Base-by-base conservation (phyloP, 1,284 basidiomycete species). In the Pseudozyma sp. region DNA sequence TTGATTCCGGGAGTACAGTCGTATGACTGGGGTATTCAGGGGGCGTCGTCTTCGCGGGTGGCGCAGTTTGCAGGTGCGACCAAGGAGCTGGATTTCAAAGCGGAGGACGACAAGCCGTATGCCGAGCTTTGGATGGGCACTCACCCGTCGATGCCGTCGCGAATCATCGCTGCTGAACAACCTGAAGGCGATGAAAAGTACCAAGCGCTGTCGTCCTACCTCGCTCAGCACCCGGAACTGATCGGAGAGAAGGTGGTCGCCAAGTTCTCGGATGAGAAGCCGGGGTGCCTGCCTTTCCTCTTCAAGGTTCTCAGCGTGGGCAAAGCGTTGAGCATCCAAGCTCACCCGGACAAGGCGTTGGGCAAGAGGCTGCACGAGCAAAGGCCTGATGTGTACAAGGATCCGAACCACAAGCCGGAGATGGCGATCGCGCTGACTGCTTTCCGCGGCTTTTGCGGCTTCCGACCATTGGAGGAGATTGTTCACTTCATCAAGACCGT, bases 361-460 rank as follows among this genome's bases (percentile, higher is more conserved):
- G 96, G 94, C 0, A 89, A 92, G 86, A 87, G 86, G 74, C 86
- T 99, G 50, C 91, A 94, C 82, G 87, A 86, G 14, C 88, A 90
- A 77, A 88, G 90, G 63, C 94, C 94, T 0, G 89, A 93, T 51
- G 88, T 97, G 62, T 97, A 97, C 87, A 96, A 94, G 87, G 94
- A 97, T 85, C 88, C 90, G 13, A 97, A 97, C 81, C 94, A 97
- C 82, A 97, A 97, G 86, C 97, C 97, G 4, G 97, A 99, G 85
- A 97, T 99, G 94, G 94, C 95, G 11, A 89, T 99, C 53, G 97
- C 97, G 1, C 86, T 99, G 58, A 95, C 94, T 0, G 89, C 91
- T 7, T 99, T 99, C 87, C 88, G 88, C 40, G 97, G 93, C 0
- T 89, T 99, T 81, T 97, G 94, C 82, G 94, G 94, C 34, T 97